A percentile compares a stretch with the other conserved stretches of the same genome.
These are phyloP conservation scores for Colletotrichum sp. DNA, from an alignment of 2,329 filamentous ascomycete species.

Conservation along the genomic window DNA sequence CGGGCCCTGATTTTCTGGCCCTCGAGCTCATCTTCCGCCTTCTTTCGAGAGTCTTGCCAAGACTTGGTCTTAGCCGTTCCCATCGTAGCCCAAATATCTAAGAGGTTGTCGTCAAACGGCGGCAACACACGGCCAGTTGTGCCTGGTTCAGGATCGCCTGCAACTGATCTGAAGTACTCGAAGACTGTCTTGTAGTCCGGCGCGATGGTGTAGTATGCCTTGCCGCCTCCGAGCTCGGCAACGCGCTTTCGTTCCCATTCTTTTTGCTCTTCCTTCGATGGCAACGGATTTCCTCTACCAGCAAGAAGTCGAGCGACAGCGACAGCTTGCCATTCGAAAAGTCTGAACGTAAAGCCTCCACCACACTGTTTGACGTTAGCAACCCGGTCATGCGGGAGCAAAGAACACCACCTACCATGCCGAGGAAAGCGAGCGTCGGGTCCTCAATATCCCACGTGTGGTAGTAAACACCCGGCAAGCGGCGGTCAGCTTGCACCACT, in stretches of 20 bases:
- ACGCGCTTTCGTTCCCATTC: constrained; percentile 36
- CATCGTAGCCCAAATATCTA: constrained; percentile 35
- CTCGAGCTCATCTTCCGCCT: constrained; percentile 27
- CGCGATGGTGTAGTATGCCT: constrained; percentile 36
- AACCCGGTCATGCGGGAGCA: accelerated
- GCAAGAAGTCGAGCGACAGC: constrained; percentile 39
- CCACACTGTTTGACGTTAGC: constrained; percentile 28
- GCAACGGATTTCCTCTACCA: constrained; percentile 31
- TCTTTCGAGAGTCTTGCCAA: constrained; percentile 31
- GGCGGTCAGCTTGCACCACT: constrained; percentile 39
- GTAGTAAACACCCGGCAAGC: constrained; percentile 39
- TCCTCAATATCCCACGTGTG: constrained; percentile 40
- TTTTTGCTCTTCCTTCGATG: constrained; percentile 30
- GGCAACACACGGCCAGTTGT: constrained; percentile 44
- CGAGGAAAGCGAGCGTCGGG: constrained; percentile 36
- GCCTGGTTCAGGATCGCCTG: constrained; percentile 43
- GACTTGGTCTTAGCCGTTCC: constrained; percentile 30
- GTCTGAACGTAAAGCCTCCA: constrained; percentile 40
- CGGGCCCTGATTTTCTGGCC: not conserved
- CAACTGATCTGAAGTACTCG: constrained; percentile 41
- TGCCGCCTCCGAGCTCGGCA: constrained; percentile 32
- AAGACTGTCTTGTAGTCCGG: constrained; percentile 44
- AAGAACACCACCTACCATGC: constrained; percentile 33
- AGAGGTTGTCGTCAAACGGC: constrained; percentile 44
- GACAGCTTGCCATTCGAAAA: constrained; percentile 44